These are phyloP conservation scores for Gossypium rotundifolium DNA, from an alignment of 345 rosid genomes.

Conservation along the genomic window DNA sequence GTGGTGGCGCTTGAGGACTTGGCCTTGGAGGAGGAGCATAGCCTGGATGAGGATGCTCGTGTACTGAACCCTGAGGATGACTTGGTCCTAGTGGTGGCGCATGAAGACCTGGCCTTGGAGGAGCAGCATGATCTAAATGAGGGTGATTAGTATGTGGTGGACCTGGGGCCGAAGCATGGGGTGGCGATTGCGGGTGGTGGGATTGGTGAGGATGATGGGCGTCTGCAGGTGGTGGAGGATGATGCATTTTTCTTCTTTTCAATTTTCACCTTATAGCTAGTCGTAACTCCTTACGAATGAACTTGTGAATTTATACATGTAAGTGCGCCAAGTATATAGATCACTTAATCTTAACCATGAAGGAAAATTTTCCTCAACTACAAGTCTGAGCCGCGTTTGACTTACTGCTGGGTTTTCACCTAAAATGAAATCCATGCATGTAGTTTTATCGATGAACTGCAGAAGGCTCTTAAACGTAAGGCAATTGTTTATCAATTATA, in stretches of 20 bases:
- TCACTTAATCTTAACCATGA: background rate
- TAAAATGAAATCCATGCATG: background rate
- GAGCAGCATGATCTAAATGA: background rate
- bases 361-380: conserved; percentile 1
- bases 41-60: too few relatives aligned
- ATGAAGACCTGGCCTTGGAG: conserved; percentile 10
- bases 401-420: conserved; percentile 14
- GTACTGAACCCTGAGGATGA: background rate
- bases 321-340: background rate
- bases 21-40: background rate
- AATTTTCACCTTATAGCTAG: background rate
- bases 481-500: background rate
- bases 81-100: conserved; percentile 14
- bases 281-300: too few relatives aligned
- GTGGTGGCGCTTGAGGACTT: too few relatives aligned
- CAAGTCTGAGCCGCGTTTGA: conserved; percentile 13
- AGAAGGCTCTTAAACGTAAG: background rate
- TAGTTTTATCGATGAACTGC: background rate
- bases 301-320: background rate
- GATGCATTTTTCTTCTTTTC: conserved; percentile 14
- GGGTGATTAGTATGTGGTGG: too few relatives aligned
- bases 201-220: conserved; percentile 15
- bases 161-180: background rate
- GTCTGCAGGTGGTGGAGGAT: conserved; percentile 21
- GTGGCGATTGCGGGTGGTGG: conserved; percentile 1